Base-by-base conservation (phyloP, 208 protist species). In the Acanthamoeba healyi region DNA sequence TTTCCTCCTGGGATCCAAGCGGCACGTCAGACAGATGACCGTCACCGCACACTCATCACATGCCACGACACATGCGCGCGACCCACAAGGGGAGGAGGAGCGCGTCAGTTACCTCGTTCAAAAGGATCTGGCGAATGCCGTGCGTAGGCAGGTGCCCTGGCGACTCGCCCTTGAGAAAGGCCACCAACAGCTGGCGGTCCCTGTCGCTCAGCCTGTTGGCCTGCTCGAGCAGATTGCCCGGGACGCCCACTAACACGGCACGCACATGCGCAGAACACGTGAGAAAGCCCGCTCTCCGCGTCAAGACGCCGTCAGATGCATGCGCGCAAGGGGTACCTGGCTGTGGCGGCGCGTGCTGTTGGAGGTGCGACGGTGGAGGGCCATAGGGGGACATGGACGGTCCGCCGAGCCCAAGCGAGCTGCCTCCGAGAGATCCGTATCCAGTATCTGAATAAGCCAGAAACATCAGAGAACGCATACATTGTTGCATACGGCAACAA, bases 1-100 rank as follows among this genome's bases (percentile, higher is more conserved):
- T 89, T 29, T 89, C 81, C 54, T 89, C 81, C 81, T 79, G 22
- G 4, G n/a, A n/a, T n/a, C n/a, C n/a, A n/a, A n/a, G n/a, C 24
- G 58, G 22, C 19, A 65, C 22, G 24, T 24, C 19, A 65, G 58
- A 65, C 58, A 65, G 19, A 65, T 65, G 58, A n/a, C 19, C 24
- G 34, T 15, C n/a, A 40, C 34, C 29, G 14, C n/a, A 74, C 34
- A 40, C 44, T 4, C 44, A 49, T 49, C 44, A 6, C 46, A 51
- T 15, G 4, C 0, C 46, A 51, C 34, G 65, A 40, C 29, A 74
- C 65, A 72, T 14, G 34, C 14, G 63, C 63, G 14, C 63, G 34
- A 38, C 34, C 4, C n/a, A 72, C 34, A 14, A 4, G 63, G 14
- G 6, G 14, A 4, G 12, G 7, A 49, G 7, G 44, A 49, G 7